Evolutionary conservation across 2,329 filamentous ascomycete species (phyloP).

Genomic region (Fusarium albosuccineum): DNA sequence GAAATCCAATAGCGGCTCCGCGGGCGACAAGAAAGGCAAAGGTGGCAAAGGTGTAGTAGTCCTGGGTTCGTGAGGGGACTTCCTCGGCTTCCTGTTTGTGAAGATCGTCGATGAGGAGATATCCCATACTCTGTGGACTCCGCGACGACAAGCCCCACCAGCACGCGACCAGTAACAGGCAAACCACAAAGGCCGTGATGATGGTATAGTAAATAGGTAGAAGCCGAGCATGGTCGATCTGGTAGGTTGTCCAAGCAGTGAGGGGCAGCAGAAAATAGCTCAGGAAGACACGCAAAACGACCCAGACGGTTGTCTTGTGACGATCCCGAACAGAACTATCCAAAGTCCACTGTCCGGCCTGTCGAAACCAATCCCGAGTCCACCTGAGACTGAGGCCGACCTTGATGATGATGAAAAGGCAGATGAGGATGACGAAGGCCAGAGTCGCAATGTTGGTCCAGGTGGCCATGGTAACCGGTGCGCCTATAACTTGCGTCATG

Average conservation of each 20-base stretch:
- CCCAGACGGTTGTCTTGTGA: constrained; percentile 58
- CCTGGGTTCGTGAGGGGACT: constrained; percentile 58
- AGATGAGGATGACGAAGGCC: constrained; percentile 68
- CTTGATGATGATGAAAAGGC: constrained; percentile 69
- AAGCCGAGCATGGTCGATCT: constrained; percentile 59
- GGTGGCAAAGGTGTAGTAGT: constrained; percentile 53
- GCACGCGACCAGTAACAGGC: constrained; percentile 41
- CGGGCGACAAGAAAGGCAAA: constrained; percentile 35
- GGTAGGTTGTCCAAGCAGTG: constrained; percentile 78
- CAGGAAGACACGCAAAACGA: constrained; percentile 75
- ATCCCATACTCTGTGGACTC: constrained; percentile 45
- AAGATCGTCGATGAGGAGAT: constrained; percentile 61
- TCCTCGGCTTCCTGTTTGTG: constrained; percentile 73
- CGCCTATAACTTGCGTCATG: constrained; percentile 76
- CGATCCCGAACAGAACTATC: constrained; percentile 43
- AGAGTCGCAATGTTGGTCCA: constrained; percentile 78
- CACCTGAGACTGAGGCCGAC: constrained; percentile 46
- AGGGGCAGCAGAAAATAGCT: constrained; percentile 82
- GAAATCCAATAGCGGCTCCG: constrained; percentile 29
- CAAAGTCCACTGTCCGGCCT: constrained; percentile 50
- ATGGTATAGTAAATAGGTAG: constrained; percentile 44
- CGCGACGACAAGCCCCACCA: constrained; percentile 46
- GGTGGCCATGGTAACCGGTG: constrained; percentile 70
- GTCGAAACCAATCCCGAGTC: constrained; percentile 57
- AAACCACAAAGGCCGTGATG: constrained; percentile 51